Evolutionary conservation across 371 early-diverging fungal genomes (phyloP).

Genomic region (Fennellomyces sp.): DNA sequence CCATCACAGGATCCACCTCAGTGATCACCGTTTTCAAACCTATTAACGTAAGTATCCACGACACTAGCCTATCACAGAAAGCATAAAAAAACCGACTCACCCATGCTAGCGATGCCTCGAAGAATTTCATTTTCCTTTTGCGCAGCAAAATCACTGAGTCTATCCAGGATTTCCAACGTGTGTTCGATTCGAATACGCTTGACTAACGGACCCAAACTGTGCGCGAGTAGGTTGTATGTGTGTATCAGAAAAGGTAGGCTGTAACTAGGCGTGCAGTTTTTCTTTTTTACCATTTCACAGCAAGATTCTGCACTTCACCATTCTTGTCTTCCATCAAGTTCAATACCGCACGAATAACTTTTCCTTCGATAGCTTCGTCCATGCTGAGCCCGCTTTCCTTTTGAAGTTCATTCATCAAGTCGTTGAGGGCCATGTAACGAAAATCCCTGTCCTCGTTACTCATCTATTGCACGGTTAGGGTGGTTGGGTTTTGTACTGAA

Average conservation of each 20-base stretch:
- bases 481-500: not conserved
- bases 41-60: no score
- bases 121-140: constrained; percentile 62
- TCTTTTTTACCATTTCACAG: constrained; percentile 79
- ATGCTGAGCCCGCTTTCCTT: constrained; percentile 52
- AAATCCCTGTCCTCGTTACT: constrained; percentile 84
- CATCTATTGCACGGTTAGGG: constrained; percentile 57
- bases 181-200: constrained; percentile 71
- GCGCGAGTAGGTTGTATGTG: not conserved
- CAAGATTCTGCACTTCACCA: constrained; percentile 92
- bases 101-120: constrained; percentile 83
- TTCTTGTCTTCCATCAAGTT: constrained; percentile 83
- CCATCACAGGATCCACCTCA: constrained; percentile 55
- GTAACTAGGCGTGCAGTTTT: not conserved
- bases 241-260: not conserved
- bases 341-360: constrained; percentile 71
- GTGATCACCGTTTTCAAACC: constrained; percentile 80
- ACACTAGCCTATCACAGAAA: not conserved
- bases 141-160: constrained; percentile 59
- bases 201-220: constrained; percentile 80
- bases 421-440: constrained; percentile 93
- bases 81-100: constrained; percentile 32
- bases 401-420: constrained; percentile 79
- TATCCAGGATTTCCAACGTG: constrained; percentile 69
- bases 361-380: constrained; percentile 69